Base-by-base conservation (phyloP, 1,284 basidiomycete species). In the Ustilago bromivora region DNA sequence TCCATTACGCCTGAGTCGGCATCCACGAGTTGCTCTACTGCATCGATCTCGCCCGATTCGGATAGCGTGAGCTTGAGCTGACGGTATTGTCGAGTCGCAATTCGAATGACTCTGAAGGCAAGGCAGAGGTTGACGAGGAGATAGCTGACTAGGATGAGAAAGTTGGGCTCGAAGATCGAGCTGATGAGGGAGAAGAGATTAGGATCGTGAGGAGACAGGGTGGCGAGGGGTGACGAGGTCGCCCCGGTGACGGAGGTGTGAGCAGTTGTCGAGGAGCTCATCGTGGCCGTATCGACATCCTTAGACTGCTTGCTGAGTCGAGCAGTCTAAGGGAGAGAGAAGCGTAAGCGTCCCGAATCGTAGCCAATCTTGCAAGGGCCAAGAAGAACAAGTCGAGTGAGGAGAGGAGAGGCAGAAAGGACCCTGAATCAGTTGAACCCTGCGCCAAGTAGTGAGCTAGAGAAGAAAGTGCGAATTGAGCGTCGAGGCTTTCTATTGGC, bases 91-190 rank as follows among this genome's bases (percentile, higher is more conserved):
- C 38, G 58, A 4, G 71, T 78, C 3, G 76, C 71, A 34, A 78
- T 57, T 3, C 61, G 34, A 13, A 76, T 40, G 46, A 67, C 66
- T 11, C 60, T 55, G 32, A 23, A 58, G 8, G 66, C 66, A 41
- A 76, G 67, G 23, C 60, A 60, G 51, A 71, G 35, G 36, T 73
- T 79, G 62, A 76, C 53, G 55, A 38, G 43, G 53, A 79, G 68
- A 41, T 81, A 81, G n/a, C 43, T 17, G 40, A 74, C 41, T 43
- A 81, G 69, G 55, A 81, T 77, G 67, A 73, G 56, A 10, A 79
- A 58, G 61, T 81, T 79, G 56, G 74, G 79, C 40, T 80, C 75
- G n/a, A 80, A 59, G 31, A 75, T 40, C 23, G 77, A 58, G 34
- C 40, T 47, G 63, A 77, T 4, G 13, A 79, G 64, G 6, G 74